phyloP scores from a whole-genome alignment of 1,284 basidiomycete genomes.

The Cerrena zonata region DNA sequence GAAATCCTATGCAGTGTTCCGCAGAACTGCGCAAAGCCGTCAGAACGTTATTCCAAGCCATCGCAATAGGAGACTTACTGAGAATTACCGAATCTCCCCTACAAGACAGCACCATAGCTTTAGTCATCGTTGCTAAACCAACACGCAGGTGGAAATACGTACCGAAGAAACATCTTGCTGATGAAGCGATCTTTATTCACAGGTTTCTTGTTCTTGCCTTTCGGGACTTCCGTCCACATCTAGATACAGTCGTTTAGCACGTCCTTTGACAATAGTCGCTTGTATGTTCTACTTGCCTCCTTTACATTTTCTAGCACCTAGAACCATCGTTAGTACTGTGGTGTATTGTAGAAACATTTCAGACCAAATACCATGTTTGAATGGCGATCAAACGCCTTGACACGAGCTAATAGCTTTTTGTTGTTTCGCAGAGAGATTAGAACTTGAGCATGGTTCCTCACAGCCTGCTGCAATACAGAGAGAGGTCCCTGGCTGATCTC shows the following conservation, averaged over 20 bases:
- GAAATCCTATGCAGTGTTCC: too few relatives aligned
- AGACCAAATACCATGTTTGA: constrained; percentile 85
- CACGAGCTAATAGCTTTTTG: constrained; percentile 94
- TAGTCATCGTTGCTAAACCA: constrained; percentile 14
- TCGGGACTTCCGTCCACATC: constrained; percentile 99
- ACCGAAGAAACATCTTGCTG: constrained; percentile 94
- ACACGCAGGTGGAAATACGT: constrained; percentile 24
- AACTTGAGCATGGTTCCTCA: constrained; percentile 96
- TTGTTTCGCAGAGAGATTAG: constrained; percentile 97
- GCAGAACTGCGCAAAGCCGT: neutral
- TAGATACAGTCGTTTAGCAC: constrained; percentile 28
- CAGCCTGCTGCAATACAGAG: constrained; percentile 96
- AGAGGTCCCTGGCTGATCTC: constrained; percentile 95
- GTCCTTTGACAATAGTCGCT: neutral
- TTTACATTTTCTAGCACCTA: constrained; percentile 95
- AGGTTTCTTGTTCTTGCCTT: constrained; percentile 97
- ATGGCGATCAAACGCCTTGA: constrained; percentile 98
- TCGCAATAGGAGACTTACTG: constrained; percentile 51
- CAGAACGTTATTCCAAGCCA: constrained; percentile 10
- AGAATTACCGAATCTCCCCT: constrained; percentile 94
- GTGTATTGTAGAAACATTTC: neutral
- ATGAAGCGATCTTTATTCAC: constrained; percentile 99
- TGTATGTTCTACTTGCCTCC: constrained; percentile 53
- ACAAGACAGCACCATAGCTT: too few relatives aligned
- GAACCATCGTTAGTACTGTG: constrained; percentile 1